Evolutionary conservation across 352 stramenopile species (phyloP).

Genomic region (Phytopythium boreale): DNA sequence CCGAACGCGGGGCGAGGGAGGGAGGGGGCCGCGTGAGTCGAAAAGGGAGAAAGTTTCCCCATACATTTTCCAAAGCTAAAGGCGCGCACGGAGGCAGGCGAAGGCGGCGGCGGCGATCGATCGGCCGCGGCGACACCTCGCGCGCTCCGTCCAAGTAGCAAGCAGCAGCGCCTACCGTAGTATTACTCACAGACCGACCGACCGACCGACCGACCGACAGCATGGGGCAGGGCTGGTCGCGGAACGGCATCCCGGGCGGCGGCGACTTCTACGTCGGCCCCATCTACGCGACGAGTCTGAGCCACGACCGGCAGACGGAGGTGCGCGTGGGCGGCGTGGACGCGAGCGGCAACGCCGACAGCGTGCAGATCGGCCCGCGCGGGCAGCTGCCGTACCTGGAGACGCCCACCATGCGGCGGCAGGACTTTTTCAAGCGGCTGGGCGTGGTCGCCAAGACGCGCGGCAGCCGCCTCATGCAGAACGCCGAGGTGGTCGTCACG

Average conservation of each 20-base stretch:
- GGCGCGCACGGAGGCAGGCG: background rate
- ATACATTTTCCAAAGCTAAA: background rate
- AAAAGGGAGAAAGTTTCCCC: background rate
- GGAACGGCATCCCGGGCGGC: slow-evolving; percentile 51
- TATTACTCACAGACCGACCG: background rate
- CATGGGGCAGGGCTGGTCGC: slow-evolving; percentile 67
- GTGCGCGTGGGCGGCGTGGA: slow-evolving; percentile 61
- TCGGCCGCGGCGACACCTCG: background rate
- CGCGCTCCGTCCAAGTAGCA: too few species aligned
- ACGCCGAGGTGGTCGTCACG: slow-evolving; percentile 74
- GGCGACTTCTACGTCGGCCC: slow-evolving; percentile 81
- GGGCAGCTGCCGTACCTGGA: slow-evolving; percentile 71
- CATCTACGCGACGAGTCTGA: slow-evolving; percentile 83
- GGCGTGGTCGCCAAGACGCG: slow-evolving; percentile 80
- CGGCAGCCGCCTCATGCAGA: slow-evolving; percentile 83
- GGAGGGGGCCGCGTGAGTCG: background rate
- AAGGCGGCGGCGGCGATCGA: background rate
- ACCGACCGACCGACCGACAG: background rate
- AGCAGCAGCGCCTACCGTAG: too few species aligned
- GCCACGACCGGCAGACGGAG: slow-evolving; percentile 83
- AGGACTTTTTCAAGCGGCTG: slow-evolving; percentile 79
- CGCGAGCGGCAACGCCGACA: slow-evolving; percentile 30
- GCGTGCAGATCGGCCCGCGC: slow-evolving; percentile 66
- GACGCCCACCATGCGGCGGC: slow-evolving; percentile 42
- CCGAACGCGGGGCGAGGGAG: background rate